phyloP scores from a whole-genome alignment of 2,329 filamentous ascomycete genomes.

The Dothistroma septosporum region DNA sequence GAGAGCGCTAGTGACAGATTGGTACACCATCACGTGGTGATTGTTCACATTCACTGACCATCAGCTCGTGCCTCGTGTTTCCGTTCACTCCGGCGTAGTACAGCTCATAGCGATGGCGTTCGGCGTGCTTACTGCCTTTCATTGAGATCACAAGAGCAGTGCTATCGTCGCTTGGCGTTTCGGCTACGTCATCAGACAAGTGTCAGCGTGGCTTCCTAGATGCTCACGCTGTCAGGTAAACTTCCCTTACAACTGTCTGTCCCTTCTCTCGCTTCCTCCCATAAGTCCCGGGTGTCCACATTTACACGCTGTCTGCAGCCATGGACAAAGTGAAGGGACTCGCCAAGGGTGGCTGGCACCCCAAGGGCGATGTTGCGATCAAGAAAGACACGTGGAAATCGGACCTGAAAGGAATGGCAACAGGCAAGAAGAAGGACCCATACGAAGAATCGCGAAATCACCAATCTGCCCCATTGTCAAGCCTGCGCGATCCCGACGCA shows the following conservation, averaged over 20 bases:
- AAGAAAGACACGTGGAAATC: conserved; percentile 53
- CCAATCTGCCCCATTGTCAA: conserved; percentile 60
- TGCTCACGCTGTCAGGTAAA: not conserved
- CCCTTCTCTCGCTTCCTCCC: not conserved
- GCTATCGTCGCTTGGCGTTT: not conserved
- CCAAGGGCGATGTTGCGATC: conserved; percentile 45
- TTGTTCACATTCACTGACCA: not conserved
- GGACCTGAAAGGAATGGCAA: conserved; percentile 40
- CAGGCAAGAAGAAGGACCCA: conserved; percentile 43
- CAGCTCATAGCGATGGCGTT: too few relatives aligned
- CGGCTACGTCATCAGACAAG: not conserved
- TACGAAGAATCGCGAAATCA: conserved; percentile 47
- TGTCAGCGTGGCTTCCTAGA: not conserved
- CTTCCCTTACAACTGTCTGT: not conserved
- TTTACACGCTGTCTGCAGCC: not conserved
- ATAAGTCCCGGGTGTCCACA: not conserved
- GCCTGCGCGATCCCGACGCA: conserved; percentile 64
- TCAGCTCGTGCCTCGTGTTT: not conserved
- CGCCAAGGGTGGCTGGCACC: conserved; percentile 49
- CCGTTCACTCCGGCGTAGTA: not conserved
- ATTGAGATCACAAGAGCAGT: not conserved
- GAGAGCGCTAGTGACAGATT: not conserved
- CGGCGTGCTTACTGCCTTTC: not conserved
- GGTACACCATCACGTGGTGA: not conserved
- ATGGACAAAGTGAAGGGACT: conserved; percentile 38